Evolutionary conservation across 805 yeast species (phyloP), one percentile per base, ranked within the genome.

Genomic region (Teunomyces aglyptinius): DNA sequence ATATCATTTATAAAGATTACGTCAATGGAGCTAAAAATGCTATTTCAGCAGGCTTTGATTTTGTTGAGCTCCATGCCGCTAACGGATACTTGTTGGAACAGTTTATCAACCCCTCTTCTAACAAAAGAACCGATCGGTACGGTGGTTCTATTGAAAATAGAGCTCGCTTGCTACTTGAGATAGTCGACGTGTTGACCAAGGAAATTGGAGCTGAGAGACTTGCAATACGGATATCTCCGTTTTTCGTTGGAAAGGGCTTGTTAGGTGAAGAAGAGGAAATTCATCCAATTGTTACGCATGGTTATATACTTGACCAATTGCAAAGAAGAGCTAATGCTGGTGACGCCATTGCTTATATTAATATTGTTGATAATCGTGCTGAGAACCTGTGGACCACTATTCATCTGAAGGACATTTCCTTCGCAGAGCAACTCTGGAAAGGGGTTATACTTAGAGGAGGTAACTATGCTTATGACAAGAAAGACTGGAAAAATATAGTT

Each of bases 141-240:
- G 78, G 79, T 41, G 77, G 77, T 1, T 60, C 71, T 3, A 68
- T 71, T 49, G 77, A 74, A 49, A 75, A 70, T 55, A 61, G 76
- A 46, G 62, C 71, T 7, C 61, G 72, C 41, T 61, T 75, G 32
- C 44, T 61, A 1, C 58, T 75, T 24, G 82, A 78, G 52, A 69
- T 81, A n/a, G 66, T 82, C 13, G 84, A 80, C 53, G 75, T 77
- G 2, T 54, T 80, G 33, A 65, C 67, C 22, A 76, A 64, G 6
- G 80, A 77, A 2, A 61, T 83, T 49, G 89, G 89, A 41, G 71
- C 77, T 16, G 71, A 70, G 4, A 71, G 64, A 41, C 63, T 73
- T 39, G 82, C 75, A 35, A 54, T 81, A 43, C 67, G 86, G 51
- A 55, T 78, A 18, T 73, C 82, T 12, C 82, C 82, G 13, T 74